phyloP scores from a whole-genome alignment of 305 asterid species.

The Solanum hybrid region DNA sequence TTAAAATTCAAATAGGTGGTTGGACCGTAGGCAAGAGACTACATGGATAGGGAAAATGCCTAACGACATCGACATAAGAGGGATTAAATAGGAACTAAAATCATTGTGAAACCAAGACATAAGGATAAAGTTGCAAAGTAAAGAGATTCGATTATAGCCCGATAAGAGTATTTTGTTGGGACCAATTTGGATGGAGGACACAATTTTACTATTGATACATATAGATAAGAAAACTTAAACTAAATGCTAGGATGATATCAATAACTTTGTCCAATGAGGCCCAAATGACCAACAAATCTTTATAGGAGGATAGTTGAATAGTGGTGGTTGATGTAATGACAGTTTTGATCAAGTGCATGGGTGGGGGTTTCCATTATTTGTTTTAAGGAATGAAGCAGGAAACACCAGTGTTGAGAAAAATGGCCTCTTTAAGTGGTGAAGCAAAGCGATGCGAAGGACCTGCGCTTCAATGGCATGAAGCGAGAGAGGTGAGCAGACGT shows the following conservation, averaged over 20 bases:
- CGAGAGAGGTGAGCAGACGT: neutral
- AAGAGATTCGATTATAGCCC: neutral
- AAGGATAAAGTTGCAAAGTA: neutral
- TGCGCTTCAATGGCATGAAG: neutral
- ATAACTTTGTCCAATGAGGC: neutral
- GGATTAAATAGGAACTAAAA: neutral
- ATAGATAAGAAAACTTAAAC: neutral
- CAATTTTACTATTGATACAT: neutral
- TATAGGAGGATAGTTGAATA: neutral
- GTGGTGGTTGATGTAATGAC: neutral
- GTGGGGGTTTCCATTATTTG: neutral
- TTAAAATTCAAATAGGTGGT: neutral
- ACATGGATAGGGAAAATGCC: neutral
- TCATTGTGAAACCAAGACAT: neutral
- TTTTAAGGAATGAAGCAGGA: neutral
- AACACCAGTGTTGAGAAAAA: neutral
- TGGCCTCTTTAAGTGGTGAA: neutral
- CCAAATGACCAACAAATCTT: neutral
- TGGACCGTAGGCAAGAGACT: neutral
- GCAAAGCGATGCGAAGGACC: neutral
- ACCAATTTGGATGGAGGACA: neutral
- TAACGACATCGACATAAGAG: neutral
- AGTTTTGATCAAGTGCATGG: neutral
- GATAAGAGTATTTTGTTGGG: neutral
- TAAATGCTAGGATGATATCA: neutral